Percentiles rank a stretch among this genome's conserved stretches.
phyloP scores from a whole-genome alignment of 257 asterid genomes.

The Ophiorrhiza pumila region DNA sequence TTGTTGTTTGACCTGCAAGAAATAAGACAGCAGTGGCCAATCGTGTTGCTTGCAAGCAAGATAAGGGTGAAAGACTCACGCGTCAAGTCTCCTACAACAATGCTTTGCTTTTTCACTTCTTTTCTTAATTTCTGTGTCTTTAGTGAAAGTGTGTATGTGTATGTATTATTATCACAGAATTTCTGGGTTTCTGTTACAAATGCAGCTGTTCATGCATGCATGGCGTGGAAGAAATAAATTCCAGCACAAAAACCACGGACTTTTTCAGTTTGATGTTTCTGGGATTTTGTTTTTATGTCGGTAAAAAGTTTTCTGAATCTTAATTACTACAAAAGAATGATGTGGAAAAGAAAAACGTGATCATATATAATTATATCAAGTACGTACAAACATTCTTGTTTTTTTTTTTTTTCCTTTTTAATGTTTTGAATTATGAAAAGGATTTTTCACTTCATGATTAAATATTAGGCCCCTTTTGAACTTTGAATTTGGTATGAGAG shows the following conservation, averaged over 20 bases:
- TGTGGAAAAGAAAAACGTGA: not conserved
- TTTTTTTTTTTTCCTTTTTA: no score
- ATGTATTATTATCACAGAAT: not conserved
- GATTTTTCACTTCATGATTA: no score
- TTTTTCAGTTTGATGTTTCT: not conserved
- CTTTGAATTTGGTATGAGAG: not conserved
- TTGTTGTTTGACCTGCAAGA: not conserved
- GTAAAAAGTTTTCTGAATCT: no score
- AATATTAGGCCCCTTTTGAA: not conserved
- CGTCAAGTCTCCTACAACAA: no score
- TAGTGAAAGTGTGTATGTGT: not conserved
- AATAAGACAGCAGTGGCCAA: conserved; percentile 17
- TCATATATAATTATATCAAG: no score
- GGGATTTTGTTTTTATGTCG: not conserved
- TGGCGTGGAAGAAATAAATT: conserved; percentile 4
- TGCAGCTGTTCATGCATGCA: conserved; percentile 5
- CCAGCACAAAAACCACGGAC: not conserved
- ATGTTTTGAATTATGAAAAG: no score
- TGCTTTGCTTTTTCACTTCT: not conserved
- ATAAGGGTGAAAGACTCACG: not conserved
- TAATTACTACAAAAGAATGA: not conserved
- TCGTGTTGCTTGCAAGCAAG: conserved; percentile 23
- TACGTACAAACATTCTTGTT: no score
- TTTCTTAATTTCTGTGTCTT: not conserved
- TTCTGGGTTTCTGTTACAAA: not conserved